These are phyloP conservation scores for Suhomyces sp. DNA, from an alignment of 805 yeast species.

Conservation along the genomic window DNA sequence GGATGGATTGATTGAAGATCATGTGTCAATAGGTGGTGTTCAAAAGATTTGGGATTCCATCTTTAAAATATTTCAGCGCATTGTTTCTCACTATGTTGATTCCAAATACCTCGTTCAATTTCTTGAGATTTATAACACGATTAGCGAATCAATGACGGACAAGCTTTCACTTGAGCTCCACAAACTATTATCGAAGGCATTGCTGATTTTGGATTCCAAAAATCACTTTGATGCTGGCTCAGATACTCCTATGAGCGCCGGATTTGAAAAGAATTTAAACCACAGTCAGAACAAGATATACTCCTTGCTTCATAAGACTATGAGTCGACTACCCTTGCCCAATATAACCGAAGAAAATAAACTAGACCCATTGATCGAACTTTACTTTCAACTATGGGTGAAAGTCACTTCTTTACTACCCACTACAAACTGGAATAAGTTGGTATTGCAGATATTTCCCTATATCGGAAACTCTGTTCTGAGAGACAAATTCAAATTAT, in stretches of 20 bases:
- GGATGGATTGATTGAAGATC: constrained; percentile 1
- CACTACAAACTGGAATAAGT: constrained; percentile 31
- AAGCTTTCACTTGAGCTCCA: constrained; percentile 4
- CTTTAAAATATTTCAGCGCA: constrained; percentile 4
- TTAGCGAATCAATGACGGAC: constrained; percentile 2
- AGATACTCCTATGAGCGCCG: background rate
- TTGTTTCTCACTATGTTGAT: background rate
- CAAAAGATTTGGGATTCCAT: constrained; percentile 15
- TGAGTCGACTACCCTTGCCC: constrained; percentile 36
- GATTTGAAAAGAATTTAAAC: background rate
- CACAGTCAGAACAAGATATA: constrained; percentile 3
- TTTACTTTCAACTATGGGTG: constrained; percentile 31
- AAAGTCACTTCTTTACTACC: constrained; percentile 13
- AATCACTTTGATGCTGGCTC: background rate
- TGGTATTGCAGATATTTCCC: constrained; percentile 36
- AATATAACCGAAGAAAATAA: constrained; percentile 18
- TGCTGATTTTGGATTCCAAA: background rate
- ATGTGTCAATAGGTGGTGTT: constrained; percentile 14
- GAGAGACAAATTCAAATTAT: constrained; percentile 32
- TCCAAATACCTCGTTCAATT: constrained; percentile 2
- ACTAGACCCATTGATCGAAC: constrained; percentile 23
- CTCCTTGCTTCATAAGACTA: constrained; percentile 21
- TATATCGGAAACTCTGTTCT: constrained; percentile 38
- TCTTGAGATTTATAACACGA: constrained; percentile 3
- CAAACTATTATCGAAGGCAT: background rate